phyloP scores from a whole-genome alignment of 2,329 filamentous ascomycete genomes.

The Rhinocladiella mackenziei region DNA sequence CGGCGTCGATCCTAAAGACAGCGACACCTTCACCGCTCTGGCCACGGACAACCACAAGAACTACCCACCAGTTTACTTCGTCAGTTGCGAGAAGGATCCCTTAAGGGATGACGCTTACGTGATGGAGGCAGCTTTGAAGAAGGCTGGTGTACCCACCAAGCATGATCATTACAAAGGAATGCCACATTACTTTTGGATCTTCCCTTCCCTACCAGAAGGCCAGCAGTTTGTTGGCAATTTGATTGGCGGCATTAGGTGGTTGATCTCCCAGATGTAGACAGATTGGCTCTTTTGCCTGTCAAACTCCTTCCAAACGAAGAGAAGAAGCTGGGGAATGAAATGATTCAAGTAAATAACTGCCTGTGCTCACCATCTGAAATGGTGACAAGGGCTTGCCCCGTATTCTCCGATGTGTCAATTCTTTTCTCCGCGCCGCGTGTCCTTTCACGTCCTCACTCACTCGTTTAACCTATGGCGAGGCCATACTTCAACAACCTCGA shows the following conservation, averaged over 20 bases:
- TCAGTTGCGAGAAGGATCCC: slow-evolving; percentile 26
- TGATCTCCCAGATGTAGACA: slow-evolving; percentile 22
- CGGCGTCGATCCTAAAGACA: slow-evolving; percentile 22
- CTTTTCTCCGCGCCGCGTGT: not conserved
- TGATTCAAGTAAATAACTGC: no score
- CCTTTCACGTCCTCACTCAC: not conserved
- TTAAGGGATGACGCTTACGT: slow-evolving; percentile 27
- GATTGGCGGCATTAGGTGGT: slow-evolving; percentile 25
- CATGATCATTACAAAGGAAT: slow-evolving; percentile 26
- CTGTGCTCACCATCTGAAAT: no score
- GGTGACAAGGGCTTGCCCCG: no score
- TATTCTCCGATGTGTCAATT: no score
- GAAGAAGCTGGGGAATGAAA: no score
- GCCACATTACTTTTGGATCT: slow-evolving; percentile 30
- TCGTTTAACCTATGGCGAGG: slow-evolving; percentile 10
- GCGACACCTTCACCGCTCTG: slow-evolving; percentile 22
- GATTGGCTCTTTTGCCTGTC: not conserved
- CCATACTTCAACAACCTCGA: slow-evolving; percentile 14
- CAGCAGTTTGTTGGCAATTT: slow-evolving; percentile 25
- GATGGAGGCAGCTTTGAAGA: slow-evolving; percentile 27
- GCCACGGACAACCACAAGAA: slow-evolving; percentile 28
- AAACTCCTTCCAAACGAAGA: no score
- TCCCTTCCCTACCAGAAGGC: slow-evolving; percentile 26
- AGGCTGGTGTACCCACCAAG: slow-evolving; percentile 27
- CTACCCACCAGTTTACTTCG: slow-evolving; percentile 27